phyloP scores from a whole-genome alignment of 768 basidiomycete genomes.

The Psilocybe cubensis region DNA sequence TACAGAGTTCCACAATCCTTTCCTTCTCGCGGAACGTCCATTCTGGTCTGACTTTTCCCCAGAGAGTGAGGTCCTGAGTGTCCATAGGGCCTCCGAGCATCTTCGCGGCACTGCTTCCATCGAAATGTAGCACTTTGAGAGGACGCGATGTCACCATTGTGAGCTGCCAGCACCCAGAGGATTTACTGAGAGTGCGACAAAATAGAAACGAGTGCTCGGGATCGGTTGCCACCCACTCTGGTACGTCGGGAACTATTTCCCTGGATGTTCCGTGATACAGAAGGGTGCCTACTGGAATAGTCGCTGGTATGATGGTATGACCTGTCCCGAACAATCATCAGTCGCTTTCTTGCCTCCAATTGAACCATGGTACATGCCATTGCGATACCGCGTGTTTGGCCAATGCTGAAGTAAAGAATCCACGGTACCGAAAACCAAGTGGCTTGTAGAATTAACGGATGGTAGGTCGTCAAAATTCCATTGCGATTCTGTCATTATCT shows the following conservation, averaged over 20 bases:
- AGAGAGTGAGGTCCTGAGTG: conserved; percentile 49
- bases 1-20: conserved; percentile 42
- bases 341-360: not conserved
- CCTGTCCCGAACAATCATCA: conserved; percentile 20
- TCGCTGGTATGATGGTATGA: conserved; percentile 37
- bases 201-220: conserved; percentile 45
- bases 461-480: conserved; percentile 16
- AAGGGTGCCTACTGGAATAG: conserved; percentile 36
- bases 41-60: conserved; percentile 36
- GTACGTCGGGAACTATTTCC: conserved; percentile 27
- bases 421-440: conserved; percentile 35
- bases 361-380: conserved; percentile 29
- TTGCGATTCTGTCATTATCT: not conserved
- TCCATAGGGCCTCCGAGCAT: conserved; percentile 45
- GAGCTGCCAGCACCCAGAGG: conserved; percentile 40
- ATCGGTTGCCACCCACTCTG: conserved; percentile 43
- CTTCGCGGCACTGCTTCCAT: conserved; percentile 53
- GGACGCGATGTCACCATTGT: conserved; percentile 40
- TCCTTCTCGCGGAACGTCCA: conserved; percentile 30
- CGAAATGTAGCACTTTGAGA: conserved; percentile 53
- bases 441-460: conserved; percentile 27
- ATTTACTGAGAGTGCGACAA: conserved; percentile 24
- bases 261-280: conserved; percentile 38
- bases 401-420: conserved; percentile 42
- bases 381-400: conserved; percentile 50